Evolutionary conservation across 2,329 filamentous ascomycete genomes (phyloP).

Genomic region (Apiospora aurea): DNA sequence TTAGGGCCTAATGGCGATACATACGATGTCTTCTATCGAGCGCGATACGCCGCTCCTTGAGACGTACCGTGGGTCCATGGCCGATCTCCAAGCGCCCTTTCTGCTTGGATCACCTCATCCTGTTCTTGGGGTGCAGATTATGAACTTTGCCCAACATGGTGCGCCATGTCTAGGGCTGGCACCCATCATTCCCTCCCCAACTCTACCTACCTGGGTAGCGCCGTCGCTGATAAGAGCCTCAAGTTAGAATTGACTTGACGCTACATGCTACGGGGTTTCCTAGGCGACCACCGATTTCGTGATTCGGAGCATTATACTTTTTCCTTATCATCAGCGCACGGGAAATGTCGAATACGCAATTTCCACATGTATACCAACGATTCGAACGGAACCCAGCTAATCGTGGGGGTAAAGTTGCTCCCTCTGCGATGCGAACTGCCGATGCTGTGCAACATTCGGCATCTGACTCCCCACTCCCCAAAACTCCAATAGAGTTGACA

Average conservation of each 20-base stretch:
- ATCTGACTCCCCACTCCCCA: background rate
- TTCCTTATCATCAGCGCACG: background rate
- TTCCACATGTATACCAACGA: slow-evolving; percentile 5
- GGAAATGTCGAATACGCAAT: background rate
- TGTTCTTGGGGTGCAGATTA: background rate
- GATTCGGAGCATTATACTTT: slow-evolving; percentile 6
- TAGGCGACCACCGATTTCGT: background rate
- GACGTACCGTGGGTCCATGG: background rate
- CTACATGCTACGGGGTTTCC: background rate
- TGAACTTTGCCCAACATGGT: background rate
- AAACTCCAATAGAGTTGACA: background rate
- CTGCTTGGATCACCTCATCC: background rate
- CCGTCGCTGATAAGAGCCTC: slow-evolving; percentile 13
- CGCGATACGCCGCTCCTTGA: background rate
- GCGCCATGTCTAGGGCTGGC: background rate
- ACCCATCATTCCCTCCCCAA: background rate
- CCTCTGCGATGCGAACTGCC: background rate
- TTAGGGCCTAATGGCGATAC: background rate
- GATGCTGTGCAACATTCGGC: slow-evolving; percentile 12
- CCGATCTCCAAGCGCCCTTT: background rate
- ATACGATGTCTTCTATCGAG: slow-evolving; percentile 2
- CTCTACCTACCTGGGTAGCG: slow-evolving; percentile 2
- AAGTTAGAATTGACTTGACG: background rate
- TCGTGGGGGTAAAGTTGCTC: slow-evolving; percentile 6
- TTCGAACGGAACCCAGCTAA: background rate